These are phyloP conservation scores for Periconia sp. DNA, from an alignment of 2,329 filamentous ascomycete species.

Conservation along the genomic window DNA sequence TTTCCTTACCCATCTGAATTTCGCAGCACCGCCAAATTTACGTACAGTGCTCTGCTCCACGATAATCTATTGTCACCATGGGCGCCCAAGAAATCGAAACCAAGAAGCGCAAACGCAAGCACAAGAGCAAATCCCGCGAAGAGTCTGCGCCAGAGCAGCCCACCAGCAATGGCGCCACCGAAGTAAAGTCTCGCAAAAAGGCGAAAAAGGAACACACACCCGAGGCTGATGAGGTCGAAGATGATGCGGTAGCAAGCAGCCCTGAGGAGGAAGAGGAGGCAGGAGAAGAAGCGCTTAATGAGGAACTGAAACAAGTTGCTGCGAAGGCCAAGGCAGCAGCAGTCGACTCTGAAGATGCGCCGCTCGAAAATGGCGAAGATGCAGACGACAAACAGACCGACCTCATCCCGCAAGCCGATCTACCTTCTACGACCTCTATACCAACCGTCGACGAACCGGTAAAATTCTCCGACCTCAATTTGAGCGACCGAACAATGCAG, in stretches of 20 bases:
- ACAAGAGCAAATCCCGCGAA: slow-evolving; percentile 41
- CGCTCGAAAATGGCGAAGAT: slow-evolving; percentile 30
- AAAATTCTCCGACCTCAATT: slow-evolving; percentile 77
- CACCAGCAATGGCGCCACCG: slow-evolving; percentile 38
- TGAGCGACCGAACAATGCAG: slow-evolving; percentile 86
- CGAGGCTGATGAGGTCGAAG: slow-evolving; percentile 28
- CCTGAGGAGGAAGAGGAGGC: slow-evolving; percentile 33
- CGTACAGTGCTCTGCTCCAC: slow-evolving; percentile 2
- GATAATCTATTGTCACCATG: slow-evolving; percentile 27
- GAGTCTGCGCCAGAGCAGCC: slow-evolving; percentile 23
- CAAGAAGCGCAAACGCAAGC: slow-evolving; percentile 54
- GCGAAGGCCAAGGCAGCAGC: slow-evolving; percentile 28
- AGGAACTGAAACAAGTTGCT: slow-evolving; percentile 36
- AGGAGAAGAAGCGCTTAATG: slow-evolving; percentile 38
- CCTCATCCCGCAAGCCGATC: slow-evolving; percentile 46
- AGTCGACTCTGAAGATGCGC: slow-evolving; percentile 24
- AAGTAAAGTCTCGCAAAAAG: slow-evolving; percentile 44
- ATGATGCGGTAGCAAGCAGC: slow-evolving; percentile 16
- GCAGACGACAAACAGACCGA: slow-evolving; percentile 23
- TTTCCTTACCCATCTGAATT: slow-evolving; percentile 23
- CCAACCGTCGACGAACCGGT: slow-evolving; percentile 66
- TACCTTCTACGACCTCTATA: slow-evolving; percentile 59
- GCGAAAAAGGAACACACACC: slow-evolving; percentile 42
- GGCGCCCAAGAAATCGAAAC: slow-evolving; percentile 42
- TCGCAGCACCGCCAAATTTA: slow-evolving; percentile 13